Evolutionary conservation across 148 eudicot species (phyloP), one percentile per base, ranked within the genome.

Genomic region (Rhododendron mucronatum): DNA sequence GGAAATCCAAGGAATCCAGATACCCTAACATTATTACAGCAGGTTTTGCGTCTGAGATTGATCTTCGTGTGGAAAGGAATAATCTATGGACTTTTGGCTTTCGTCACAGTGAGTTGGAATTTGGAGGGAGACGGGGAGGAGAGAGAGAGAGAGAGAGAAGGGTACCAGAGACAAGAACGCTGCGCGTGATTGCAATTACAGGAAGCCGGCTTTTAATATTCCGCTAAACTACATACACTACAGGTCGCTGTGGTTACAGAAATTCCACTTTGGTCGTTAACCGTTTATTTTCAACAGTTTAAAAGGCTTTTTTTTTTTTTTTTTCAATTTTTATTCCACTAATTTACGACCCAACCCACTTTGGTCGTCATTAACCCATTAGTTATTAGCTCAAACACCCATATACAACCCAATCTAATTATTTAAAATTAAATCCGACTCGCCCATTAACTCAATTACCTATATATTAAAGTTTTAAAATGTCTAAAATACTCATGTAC

Each of bases 1-100:
- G 83, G 71, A 92, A 83, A 82, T 82, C 84, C 75, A 82, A 59
- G 26, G 50, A 92, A 84, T 86, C 83, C 79, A 85, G 73, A 16
- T 41, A 88, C 51, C 79, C 61, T 33, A 82, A n/a, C 48, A 37
- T 50, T 16, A 2, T 16, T 59, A 0, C 20, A 51, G 15, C 41
- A 80, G 51, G 51, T 80, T 80, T 4, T 51, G 44, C 20, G 30
- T 23, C 20, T 44, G 53, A 78, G 81, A 78, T 78, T 51, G 7
- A 28, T 20, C n/a, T 26, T 50, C 59, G 33, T 79, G 23, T 28
- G 51, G n/a, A 7, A 75, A 37, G 53, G 47, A 78, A 44, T 16
- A 45, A 41, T 78, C 53, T 15, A 23, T 78, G 53, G 44, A 78
- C 30, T 59, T 1, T 11, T 33, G 41, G 20, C 16, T 55, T 55